These are phyloP conservation scores for Sporisorium iseilematis-ciliati DNA, from an alignment of 1,284 basidiomycete genomes.

Conservation along the genomic window DNA sequence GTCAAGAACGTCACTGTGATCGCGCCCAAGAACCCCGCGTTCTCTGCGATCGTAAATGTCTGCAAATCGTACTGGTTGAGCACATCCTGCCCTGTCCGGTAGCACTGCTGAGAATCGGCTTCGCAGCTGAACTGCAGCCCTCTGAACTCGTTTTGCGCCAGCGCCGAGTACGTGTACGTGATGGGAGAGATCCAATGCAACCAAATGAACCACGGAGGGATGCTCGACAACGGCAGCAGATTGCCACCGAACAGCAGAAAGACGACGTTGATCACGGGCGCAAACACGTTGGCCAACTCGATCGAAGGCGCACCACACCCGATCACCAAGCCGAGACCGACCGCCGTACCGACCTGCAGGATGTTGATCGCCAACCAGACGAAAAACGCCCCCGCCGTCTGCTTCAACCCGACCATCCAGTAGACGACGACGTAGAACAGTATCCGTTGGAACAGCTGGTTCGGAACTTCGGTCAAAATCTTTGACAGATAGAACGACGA, in stretches of 20 bases:
- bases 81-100: constrained; percentile 50
- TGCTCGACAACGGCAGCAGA: constrained; percentile 44
- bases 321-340: constrained; percentile 48
- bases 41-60: constrained; percentile 54
- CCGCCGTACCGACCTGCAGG: constrained; percentile 32
- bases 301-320: constrained; percentile 42
- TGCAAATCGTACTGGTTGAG: constrained; percentile 52
- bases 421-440: constrained; percentile 41
- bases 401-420: constrained; percentile 53
- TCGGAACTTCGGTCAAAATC: constrained; percentile 54
- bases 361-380: constrained; percentile 55
- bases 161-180: constrained; percentile 54
- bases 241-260: constrained; percentile 59
- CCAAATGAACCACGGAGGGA: constrained; percentile 59
- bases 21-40: constrained; percentile 51
- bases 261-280: constrained; percentile 59
- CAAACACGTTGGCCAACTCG: constrained; percentile 55
- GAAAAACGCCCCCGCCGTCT: constrained; percentile 42
- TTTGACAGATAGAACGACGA: constrained; percentile 52
- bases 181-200: constrained; percentile 57
- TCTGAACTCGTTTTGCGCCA: constrained; percentile 54
- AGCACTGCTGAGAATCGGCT: constrained; percentile 43
- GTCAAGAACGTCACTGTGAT: constrained; percentile 41
- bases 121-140: constrained; percentile 36
- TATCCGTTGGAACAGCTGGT: constrained; percentile 40